phyloP scores from a whole-genome alignment of 805 yeast species.

The Candida saitoana region DNA sequence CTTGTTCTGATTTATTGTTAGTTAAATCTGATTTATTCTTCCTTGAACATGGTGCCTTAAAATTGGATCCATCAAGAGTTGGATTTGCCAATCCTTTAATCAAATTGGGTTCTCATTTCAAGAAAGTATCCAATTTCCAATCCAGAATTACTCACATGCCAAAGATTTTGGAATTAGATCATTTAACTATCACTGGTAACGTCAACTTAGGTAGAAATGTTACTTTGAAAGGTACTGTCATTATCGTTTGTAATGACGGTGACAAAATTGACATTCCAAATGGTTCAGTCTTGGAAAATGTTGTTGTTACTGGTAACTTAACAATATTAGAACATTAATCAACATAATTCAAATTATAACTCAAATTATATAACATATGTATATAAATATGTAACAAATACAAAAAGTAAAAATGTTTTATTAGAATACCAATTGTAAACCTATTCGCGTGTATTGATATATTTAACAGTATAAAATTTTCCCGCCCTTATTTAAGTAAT shows the following conservation, averaged over 20 bases:
- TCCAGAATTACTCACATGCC: conserved; percentile 93
- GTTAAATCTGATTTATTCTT: conserved; percentile 93
- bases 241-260: conserved; percentile 95
- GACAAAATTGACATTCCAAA: conserved; percentile 96
- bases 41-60: conserved; percentile 87
- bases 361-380: not conserved
- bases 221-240: conserved; percentile 93
- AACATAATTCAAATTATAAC: not conserved
- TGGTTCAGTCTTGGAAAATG: conserved; percentile 91
- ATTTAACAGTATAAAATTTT: too few species aligned
- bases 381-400: not conserved
- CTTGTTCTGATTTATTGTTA: conserved; percentile 88
- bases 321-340: conserved; percentile 83
- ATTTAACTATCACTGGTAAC: conserved; percentile 95
- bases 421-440: too few species aligned
- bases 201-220: conserved; percentile 87
- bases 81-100: conserved; percentile 91
- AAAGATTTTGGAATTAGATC: conserved; percentile 92
- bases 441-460: too few species aligned
- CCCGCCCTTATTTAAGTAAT: conserved; percentile 4
- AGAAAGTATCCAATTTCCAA: conserved; percentile 90
- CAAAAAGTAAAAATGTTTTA: not conserved
- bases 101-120: conserved; percentile 94
- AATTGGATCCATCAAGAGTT: conserved; percentile 77
- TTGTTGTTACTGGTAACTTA: conserved; percentile 94